Base-by-base conservation (phyloP, 2,329 filamentous ascomycete genomes). In the Tolypocladium tropicale region DNA sequence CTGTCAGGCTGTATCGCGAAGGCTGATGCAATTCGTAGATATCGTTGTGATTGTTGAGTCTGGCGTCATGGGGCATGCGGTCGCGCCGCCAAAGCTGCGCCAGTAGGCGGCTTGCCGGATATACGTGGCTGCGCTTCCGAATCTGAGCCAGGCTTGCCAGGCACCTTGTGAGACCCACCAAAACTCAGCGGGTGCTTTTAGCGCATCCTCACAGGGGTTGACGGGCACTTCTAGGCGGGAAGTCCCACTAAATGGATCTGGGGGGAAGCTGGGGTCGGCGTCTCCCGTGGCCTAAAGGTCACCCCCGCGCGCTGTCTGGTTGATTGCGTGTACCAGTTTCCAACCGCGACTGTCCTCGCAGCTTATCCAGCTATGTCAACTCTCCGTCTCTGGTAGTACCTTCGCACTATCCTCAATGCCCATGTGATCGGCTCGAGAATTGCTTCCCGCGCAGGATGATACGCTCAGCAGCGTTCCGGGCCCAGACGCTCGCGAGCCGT, bases 391-490 rank as follows among this genome's bases (percentile, higher is more conserved):
- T 34, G 23, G 30, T 53, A 53, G 34, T 34, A 6, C 18, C 18
- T 18, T 33, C 46, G 21, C 6, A 32, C 46, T 25, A 30, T 18
- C 46, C 16, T n/a, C 28, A 21, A 33, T 6, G 43, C 43, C 34
- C 23, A 53, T 49, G 25, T 2, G 30, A n/a, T n/a, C 14, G 32
- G 49, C 14, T 12, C 33, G n/a, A 36, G 32, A n/a, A 4, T 9
- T 25, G 21, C n/a, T 43, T 9, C 10, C 10, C 48, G 14, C 16
- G 23, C n/a, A 53, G 10, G 9, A 64, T 64, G 62, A 60, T 63
- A 56, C 54, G 55, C 36, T 54, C 57, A 32, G 53, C 57, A 25
- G 53, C 58, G 23, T 33, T 34, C 37, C 58, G 59, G 54, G 50
- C 57, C 23, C 43, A 43, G 5, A 56, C 54, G 43, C 57, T 61